Percentiles rank a stretch among this genome's conserved stretches.
phyloP scores from a whole-genome alignment of 768 basidiomycete species.

The Amanita polypyramis region DNA sequence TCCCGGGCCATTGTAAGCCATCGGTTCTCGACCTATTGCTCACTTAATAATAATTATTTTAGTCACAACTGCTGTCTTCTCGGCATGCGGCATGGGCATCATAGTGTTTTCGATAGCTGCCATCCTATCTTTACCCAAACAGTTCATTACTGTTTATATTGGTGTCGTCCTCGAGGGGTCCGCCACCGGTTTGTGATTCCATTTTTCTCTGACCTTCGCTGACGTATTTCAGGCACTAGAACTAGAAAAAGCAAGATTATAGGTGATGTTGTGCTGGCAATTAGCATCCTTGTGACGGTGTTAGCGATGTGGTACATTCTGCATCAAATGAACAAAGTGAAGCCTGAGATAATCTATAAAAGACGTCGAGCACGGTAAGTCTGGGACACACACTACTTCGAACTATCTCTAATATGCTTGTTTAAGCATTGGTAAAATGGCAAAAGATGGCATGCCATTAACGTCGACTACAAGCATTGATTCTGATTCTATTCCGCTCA shows the following conservation, averaged over 20 bases:
- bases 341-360: constrained; percentile 56
- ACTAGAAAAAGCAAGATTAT: constrained; percentile 49
- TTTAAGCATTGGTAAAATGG: constrained; percentile 1
- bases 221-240: constrained; percentile 18
- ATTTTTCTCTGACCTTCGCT: not conserved
- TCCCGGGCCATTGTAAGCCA: constrained; percentile 74
- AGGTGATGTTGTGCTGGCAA: constrained; percentile 53
- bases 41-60: constrained; percentile 6
- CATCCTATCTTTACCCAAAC: constrained; percentile 78
- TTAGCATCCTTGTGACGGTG: constrained; percentile 65
- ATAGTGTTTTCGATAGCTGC: constrained; percentile 71
- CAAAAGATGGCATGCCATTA: not conserved
- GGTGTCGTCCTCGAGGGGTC: constrained; percentile 67
- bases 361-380: constrained; percentile 58
- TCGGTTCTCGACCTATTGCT: not conserved
- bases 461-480: constrained; percentile 2
- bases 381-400: not conserved
- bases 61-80: constrained; percentile 86
- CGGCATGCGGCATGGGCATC: constrained; percentile 83
- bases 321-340: constrained; percentile 56
- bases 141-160: constrained; percentile 86
- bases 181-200: constrained; percentile 20
- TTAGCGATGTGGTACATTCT: constrained; percentile 81
- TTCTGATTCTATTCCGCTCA: constrained; percentile 2
- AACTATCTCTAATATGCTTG: not conserved